A percentile compares a stretch with the other conserved stretches of the same genome.
These are phyloP conservation scores for Talaromyces rugulosus DNA, from an alignment of 2,329 filamentous ascomycete genomes.

Conservation along the genomic window DNA sequence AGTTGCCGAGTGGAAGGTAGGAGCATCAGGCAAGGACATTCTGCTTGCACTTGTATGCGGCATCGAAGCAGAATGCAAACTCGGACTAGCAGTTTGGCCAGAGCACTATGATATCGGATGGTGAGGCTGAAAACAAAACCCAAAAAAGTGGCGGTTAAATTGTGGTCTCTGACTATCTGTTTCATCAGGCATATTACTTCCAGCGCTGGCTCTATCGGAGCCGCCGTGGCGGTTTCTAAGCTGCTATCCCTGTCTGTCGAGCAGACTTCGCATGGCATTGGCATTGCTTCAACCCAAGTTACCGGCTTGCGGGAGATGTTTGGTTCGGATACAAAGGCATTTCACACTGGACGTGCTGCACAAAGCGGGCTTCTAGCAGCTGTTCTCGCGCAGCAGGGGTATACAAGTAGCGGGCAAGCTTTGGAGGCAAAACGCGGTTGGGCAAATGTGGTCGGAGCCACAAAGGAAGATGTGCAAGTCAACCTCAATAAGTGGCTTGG, in stretches of 20 bases:
- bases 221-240: conserved; percentile 50
- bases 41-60: conserved; percentile 50
- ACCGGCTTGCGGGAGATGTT: conserved; percentile 53
- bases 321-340: conserved; percentile 53
- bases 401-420: conserved; percentile 44
- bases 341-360: conserved; percentile 52
- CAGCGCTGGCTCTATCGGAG: conserved; percentile 50
- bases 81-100: conserved; percentile 51
- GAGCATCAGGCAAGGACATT: conserved; percentile 44
- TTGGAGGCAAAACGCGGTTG: conserved; percentile 53
- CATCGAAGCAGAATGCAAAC: conserved; percentile 51
- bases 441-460: conserved; percentile 47
- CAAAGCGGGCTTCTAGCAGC: conserved; percentile 49
- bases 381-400: conserved; percentile 45
- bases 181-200: conserved; percentile 46
- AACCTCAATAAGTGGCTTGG: neutral
- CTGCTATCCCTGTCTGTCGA: conserved; percentile 38
- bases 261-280: conserved; percentile 49
- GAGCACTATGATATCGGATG: conserved; percentile 54
- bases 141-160: neutral
- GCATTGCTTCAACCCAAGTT: conserved; percentile 51
- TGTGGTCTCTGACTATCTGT: neutral
- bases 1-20: conserved; percentile 35
- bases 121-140: conserved; percentile 16
- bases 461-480: neutral